Conservation (phyloP, 371 early-diverging fungal species). For the Lichtheimia ramosa region DNA sequence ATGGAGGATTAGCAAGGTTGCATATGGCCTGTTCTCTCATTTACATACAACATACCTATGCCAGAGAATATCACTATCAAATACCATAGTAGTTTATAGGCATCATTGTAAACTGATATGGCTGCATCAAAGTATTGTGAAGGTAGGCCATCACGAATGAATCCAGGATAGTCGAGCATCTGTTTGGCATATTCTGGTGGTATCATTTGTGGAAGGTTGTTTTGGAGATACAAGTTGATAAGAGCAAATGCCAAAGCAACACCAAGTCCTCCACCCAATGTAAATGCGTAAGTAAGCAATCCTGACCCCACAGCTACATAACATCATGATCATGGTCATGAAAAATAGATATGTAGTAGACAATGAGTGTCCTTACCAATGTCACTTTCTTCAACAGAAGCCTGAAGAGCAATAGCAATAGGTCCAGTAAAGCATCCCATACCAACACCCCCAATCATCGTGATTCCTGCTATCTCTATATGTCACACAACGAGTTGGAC, state of each 20-base stretch:
- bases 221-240: conserved; percentile 26
- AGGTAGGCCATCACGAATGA: conserved; percentile 35
- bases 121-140: conserved; percentile 19
- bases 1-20: too few relatives aligned
- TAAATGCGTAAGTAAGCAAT: conserved; percentile 33
- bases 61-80: conserved; percentile 16
- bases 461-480: conserved; percentile 32
- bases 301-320: conserved; percentile 40
- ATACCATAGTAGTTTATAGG: conserved; percentile 31
- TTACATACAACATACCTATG: too few relatives aligned
- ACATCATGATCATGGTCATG: background rate
- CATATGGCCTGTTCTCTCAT: too few relatives aligned
- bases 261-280: conserved; percentile 47
- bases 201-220: conserved; percentile 21
- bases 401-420: conserved; percentile 40
- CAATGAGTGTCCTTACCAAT: background rate
- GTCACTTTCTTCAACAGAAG: conserved; percentile 20
- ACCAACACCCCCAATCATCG: conserved; percentile 31
- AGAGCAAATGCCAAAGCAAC: conserved; percentile 35
- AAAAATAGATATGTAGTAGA: too few relatives aligned
- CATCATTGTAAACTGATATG: conserved; percentile 21
- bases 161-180: conserved; percentile 30
- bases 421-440: conserved; percentile 31
- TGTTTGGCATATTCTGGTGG: conserved; percentile 20
- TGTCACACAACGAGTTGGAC: too few relatives aligned